Evolutionary conservation across 2,329 filamentous ascomycete species (phyloP).

Genomic region (Furcasterigmium furcatum): DNA sequence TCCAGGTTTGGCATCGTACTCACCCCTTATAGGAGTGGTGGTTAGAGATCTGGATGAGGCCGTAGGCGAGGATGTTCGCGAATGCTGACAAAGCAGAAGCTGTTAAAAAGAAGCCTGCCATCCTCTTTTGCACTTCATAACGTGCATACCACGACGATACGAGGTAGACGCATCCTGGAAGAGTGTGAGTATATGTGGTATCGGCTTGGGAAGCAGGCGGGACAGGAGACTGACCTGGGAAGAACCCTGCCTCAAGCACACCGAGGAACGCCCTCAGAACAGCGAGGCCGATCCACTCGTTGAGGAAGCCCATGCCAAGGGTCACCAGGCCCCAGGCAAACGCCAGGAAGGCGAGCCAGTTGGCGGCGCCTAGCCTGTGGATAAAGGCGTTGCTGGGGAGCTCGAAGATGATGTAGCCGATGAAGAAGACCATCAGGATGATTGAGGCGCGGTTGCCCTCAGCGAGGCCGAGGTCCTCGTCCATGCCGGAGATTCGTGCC

Average conservation of each 20-base stretch:
- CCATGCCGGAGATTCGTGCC: slow-evolving; percentile 26
- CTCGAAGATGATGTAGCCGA: slow-evolving; percentile 27
- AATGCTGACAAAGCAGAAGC: slow-evolving; percentile 20
- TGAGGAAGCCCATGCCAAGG: slow-evolving; percentile 24
- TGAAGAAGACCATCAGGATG: slow-evolving; percentile 22
- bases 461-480: slow-evolving; percentile 29
- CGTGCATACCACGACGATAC: slow-evolving; percentile 31
- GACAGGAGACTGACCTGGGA: slow-evolving; percentile 20
- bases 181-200: no score
- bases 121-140: slow-evolving; percentile 31
- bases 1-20: slow-evolving; percentile 27
- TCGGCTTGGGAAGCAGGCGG: no score
- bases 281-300: slow-evolving; percentile 20
- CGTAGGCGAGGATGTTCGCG: slow-evolving; percentile 17
- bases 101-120: slow-evolving; percentile 25
- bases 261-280: slow-evolving; percentile 34
- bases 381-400: slow-evolving; percentile 24
- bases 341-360: slow-evolving; percentile 22
- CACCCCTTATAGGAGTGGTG: neutral
- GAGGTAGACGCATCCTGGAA: slow-evolving; percentile 33
- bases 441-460: slow-evolving; percentile 23
- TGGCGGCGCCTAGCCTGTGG: slow-evolving; percentile 22
- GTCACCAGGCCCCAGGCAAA: slow-evolving; percentile 26
- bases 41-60: slow-evolving; percentile 32
- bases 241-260: slow-evolving; percentile 41